Base-by-base conservation (phyloP, 352 stramenopile species). In the Globisporangium perplexum region DNA sequence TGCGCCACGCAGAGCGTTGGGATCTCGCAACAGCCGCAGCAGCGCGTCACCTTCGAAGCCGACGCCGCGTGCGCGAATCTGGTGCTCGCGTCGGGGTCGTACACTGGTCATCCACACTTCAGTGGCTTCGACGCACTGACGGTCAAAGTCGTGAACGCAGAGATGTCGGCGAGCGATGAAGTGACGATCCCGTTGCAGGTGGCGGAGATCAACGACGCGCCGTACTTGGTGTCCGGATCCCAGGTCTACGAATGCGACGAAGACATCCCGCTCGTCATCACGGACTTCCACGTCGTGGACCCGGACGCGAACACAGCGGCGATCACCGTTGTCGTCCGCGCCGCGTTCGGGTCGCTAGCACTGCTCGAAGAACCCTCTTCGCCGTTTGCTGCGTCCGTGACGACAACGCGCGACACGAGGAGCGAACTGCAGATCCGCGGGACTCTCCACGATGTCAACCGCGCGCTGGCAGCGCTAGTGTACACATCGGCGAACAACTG, bases 401-500 rank as follows among this genome's bases (percentile, higher is more conserved):
- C 49, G 3, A 57, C 18, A 22, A 44, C 15, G 14, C 22, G 31
- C 14, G 26, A 22, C 14, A 39, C 39, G n/a, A 49, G 33, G 2
- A 62, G 38, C 6, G 45, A 44, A 44, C 28, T 84, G 23, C 68
- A 51, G 0, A 43, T 90, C 20, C 51, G 53, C 17, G 79, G 77
- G 8, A 57, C 59, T 7, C 50, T 88, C 12, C 17, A 11, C 20
- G 58, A 78, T 14, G 39, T 90, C 33, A 83, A 85, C 39, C 57
- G 52, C 7, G 75, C 72, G 7, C 47, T 90, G 2, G 50, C 67
- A 7, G 55, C 56, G n/a, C 28, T 88, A 8, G 53, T 71, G 24
- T 90, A 79, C 59, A 80, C 68, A 26, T 86, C 80, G 14, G 72
- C 64, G 2, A 58, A 47, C 28, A 43, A 90, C 63, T 90, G 80